Base-by-base conservation (phyloP, 768 basidiomycete genomes). In the Daedaleopsis nitida region DNA sequence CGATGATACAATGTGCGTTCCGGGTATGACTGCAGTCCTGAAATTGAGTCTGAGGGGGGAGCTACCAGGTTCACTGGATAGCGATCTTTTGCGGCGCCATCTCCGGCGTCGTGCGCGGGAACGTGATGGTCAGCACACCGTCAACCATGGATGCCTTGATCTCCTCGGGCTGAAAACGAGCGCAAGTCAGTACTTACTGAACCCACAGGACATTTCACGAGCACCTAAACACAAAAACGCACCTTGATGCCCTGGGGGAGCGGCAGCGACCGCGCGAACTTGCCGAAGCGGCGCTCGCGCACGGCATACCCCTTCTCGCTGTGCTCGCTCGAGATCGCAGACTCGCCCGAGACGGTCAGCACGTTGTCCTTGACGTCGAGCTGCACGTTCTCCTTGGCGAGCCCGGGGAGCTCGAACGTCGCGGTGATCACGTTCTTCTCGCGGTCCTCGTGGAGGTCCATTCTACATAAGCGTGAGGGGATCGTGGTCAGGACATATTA, bases 321-420 rank as follows among this genome's bases (percentile, higher is more conserved):
- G 27, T 70, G 69, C 16, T 79, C 65, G 6, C 71, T 60, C 8
- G 69, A 65, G 24, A 66, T 52, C 39, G 71, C 77, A n/a, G 64
- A 74, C 70, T 86, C 80, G 9, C 82, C 84, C 3, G 83, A 78
- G 57, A 86, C 66, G 42, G 73, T 80, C 50, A 87, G 78, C 10
- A 76, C 72, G 59, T 78, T 77, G 57, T 80, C 75, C 61, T 80
- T 76, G 10, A 83, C 68, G 55, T 86, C 82, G 58, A 87, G 79
- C 51, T 71, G 69, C 57, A 86, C 74, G 55, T 84, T 72, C 43
- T 83, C 79, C 23, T 81, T 78, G 59, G 75, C 74, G 48, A 85
- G 34, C 8, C 84, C 84, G 0, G 86, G 83, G n/a, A 87, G 71
- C 61, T 87, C 86, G 64, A 85, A 82, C 12, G 75, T 69, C 34